Percentiles rank a stretch among this genome's conserved stretches.
Conservation (phyloP, 2,329 filamentous ascomycete species). For the Dendrostoma leiphaemia region DNA sequence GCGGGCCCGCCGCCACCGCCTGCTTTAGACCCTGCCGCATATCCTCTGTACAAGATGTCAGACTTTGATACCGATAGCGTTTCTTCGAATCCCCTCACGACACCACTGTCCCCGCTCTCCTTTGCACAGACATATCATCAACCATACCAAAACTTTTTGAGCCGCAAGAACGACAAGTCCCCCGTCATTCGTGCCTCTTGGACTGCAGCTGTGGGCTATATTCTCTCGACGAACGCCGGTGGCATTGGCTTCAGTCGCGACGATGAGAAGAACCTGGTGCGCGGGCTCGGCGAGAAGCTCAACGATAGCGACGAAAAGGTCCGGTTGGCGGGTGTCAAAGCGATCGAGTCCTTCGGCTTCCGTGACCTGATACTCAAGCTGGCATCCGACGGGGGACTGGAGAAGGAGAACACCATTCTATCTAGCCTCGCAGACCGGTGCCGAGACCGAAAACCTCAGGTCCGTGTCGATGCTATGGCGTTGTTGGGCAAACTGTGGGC, state of each 20-base stretch:
- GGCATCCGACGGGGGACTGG: conserved; percentile 71
- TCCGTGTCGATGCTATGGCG: conserved; percentile 84
- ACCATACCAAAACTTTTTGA: conserved; percentile 81
- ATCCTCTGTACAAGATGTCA: conserved; percentile 70
- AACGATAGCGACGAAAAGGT: conserved; percentile 90
- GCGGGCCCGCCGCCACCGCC: conserved; percentile 77
- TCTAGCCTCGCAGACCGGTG: conserved; percentile 81
- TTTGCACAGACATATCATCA: conserved; percentile 79
- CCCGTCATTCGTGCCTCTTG: conserved; percentile 79
- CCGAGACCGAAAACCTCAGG: conserved; percentile 77
- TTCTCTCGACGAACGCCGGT: conserved; percentile 86
- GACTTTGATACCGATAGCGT: conserved; percentile 52
- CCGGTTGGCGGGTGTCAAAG: conserved; percentile 81
- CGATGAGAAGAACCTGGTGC: conserved; percentile 75
- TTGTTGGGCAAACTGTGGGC: conserved; percentile 87
- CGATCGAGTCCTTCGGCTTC: conserved; percentile 78
- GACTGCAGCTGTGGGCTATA: conserved; percentile 80
- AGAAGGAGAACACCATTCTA: conserved; percentile 74
- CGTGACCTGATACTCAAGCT: conserved; percentile 79
- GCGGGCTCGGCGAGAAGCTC: conserved; percentile 74
- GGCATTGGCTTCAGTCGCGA: conserved; percentile 82
- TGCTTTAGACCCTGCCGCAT: conserved; percentile 75
- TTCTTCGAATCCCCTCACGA: conserved; percentile 66
- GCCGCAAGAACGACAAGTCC: conserved; percentile 83
- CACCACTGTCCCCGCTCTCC: conserved; percentile 81